Conservation (phyloP, 306 rosid genomes). For the Arachis hypogaea region DNA sequence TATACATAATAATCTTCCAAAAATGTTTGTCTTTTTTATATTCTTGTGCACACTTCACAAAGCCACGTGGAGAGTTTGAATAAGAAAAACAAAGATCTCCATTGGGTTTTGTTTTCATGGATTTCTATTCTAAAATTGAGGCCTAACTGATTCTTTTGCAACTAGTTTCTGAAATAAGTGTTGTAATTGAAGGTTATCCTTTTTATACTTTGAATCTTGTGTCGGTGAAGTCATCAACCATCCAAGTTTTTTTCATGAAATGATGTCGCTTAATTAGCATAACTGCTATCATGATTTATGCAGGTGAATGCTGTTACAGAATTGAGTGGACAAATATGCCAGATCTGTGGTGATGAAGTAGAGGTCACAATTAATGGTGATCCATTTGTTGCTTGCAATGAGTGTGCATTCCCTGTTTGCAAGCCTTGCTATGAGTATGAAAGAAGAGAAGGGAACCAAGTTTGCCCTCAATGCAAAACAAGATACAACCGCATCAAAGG, state of each 20-base stretch:
- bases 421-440: constrained; percentile 92
- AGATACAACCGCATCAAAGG: constrained; percentile 87
- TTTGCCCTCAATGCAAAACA: constrained; percentile 93
- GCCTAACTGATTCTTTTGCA: not conserved
- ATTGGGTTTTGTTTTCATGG: constrained; percentile 16
- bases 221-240: not conserved
- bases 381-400: constrained; percentile 90
- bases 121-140: constrained; percentile 7
- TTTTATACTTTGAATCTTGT: not conserved
- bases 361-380: constrained; percentile 76
- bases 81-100: constrained; percentile 4
- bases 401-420: constrained; percentile 93
- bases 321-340: constrained; percentile 84
- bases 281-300: constrained; percentile 4
- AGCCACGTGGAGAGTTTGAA: constrained; percentile 26
- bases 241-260: constrained; percentile 16
- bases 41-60: constrained; percentile 2
- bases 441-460: constrained; percentile 92
- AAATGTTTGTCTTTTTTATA: constrained; percentile 6
- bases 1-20: constrained; percentile 24
- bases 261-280: constrained; percentile 25
- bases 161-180: not conserved
- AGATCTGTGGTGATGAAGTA: constrained; percentile 93
- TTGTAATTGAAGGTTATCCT: not conserved
- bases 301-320: constrained; percentile 79